phyloP scores from a whole-genome alignment of 306 rosid species.

The Fagus crenata region DNA sequence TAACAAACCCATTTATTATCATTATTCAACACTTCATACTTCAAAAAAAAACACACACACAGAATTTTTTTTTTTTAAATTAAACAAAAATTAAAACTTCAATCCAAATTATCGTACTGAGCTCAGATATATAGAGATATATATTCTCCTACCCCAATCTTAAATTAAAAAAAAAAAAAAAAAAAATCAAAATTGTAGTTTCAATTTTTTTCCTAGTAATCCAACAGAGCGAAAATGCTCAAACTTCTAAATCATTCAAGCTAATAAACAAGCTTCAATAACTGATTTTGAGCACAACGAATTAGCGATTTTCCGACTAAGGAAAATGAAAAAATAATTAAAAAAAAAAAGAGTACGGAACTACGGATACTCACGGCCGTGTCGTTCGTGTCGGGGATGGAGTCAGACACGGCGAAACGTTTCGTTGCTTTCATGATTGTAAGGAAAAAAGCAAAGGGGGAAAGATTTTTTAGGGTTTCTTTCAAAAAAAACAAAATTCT shows the following conservation, averaged over 20 bases:
- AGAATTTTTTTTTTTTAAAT: no score
- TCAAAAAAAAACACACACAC: not conserved
- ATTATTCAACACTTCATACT: not conserved
- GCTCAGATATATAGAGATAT: not conserved
- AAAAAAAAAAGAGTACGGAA: not conserved
- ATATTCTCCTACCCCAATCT: not conserved
- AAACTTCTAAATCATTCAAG: not conserved
- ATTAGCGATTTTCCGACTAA: conserved; percentile 2
- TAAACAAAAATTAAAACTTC: not conserved
- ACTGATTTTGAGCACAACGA: not conserved
- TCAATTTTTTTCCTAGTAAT: not conserved
- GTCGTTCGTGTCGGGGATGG: conserved; percentile 52
- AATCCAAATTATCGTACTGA: not conserved
- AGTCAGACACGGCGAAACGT: conserved; percentile 64
- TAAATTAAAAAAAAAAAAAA: not conserved
- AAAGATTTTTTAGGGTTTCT: conserved; percentile 36
- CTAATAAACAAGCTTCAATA: not conserved
- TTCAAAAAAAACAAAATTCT: not conserved
- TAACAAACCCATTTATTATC: not conserved
- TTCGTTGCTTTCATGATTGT: conserved; percentile 66
- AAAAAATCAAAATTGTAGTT: not conserved
- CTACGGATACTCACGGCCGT: conserved; percentile 54
- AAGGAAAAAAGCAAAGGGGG: not conserved
- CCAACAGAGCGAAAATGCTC: not conserved
- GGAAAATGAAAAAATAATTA: not conserved